Percentiles rank a stretch among this genome's conserved stretches.
Evolutionary conservation across 2,329 filamentous ascomycete species (phyloP).

Genomic region (Neonectria hederae): DNA sequence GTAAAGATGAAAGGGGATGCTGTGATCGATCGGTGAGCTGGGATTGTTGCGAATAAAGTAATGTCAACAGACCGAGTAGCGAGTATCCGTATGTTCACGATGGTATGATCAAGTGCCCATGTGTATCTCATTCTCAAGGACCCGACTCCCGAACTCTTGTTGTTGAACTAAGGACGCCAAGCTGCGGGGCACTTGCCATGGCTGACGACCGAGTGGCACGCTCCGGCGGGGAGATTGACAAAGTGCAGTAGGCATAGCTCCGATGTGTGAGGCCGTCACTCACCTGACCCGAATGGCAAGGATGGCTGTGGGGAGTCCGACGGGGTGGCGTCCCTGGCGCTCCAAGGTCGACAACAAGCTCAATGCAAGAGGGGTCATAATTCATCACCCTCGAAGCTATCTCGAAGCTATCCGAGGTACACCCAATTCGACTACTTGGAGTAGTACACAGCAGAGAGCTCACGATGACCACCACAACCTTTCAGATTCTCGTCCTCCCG

Average conservation of each 20-base stretch:
- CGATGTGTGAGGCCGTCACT: slow-evolving; percentile 16
- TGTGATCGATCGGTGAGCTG: background rate
- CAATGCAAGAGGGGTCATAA: background rate
- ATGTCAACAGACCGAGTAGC: background rate
- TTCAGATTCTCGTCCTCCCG: slow-evolving; percentile 54
- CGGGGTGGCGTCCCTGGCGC: background rate
- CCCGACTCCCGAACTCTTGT: background rate
- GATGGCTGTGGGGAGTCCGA: slow-evolving; percentile 7
- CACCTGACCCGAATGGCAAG: slow-evolving; percentile 2
- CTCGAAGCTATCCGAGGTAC: background rate
- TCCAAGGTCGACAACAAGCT: background rate
- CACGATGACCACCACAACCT: slow-evolving; percentile 25
- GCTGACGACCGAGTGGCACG: slow-evolving; percentile 13
- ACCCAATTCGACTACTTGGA: background rate
- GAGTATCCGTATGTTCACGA: background rate
- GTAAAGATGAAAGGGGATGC: background rate
- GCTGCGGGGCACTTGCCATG: background rate
- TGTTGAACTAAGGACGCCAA: background rate
- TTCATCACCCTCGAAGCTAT: background rate
- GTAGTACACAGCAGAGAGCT: background rate
- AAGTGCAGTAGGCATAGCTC: slow-evolving; percentile 19
- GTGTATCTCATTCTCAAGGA: background rate
- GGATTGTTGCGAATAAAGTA: background rate
- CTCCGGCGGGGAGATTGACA: no score
- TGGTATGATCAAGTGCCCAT: background rate